phyloP scores from a whole-genome alignment of 2,329 filamentous ascomycete species.

The Botrytis cinerea region DNA sequence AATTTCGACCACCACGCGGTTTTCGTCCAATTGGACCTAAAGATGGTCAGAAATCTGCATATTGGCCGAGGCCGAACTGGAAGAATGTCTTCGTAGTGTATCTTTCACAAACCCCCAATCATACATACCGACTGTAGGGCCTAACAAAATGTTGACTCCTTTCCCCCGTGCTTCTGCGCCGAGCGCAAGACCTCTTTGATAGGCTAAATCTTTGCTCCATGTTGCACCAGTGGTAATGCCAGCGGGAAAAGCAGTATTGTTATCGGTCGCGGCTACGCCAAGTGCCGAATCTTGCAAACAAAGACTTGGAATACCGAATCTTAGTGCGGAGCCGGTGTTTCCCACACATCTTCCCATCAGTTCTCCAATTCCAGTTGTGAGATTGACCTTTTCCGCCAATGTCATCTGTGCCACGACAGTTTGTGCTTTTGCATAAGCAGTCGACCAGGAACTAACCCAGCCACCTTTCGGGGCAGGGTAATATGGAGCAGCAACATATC shows the following conservation, averaged over 20 bases:
- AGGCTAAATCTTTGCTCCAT: constrained; percentile 72
- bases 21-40: constrained; percentile 69
- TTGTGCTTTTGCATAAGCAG: constrained; percentile 70
- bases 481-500: constrained; percentile 37
- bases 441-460: constrained; percentile 56
- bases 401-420: constrained; percentile 73
- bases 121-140: constrained; percentile 48
- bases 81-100: not conserved
- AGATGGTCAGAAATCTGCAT: not conserved
- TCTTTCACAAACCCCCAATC: too few species aligned
- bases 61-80: not conserved
- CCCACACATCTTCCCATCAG: constrained; percentile 74
- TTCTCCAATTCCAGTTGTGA: constrained; percentile 70
- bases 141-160: constrained; percentile 70
- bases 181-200: constrained; percentile 65
- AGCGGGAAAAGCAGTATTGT: constrained; percentile 74
- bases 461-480: constrained; percentile 55
- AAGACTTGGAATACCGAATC: constrained; percentile 71
- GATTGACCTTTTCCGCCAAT: constrained; percentile 76
- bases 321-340: constrained; percentile 70
- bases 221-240: constrained; percentile 78
- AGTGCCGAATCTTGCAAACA: constrained; percentile 72
- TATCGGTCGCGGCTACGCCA: constrained; percentile 71
- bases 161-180: constrained; percentile 74
- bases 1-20: constrained; percentile 71